A percentile compares a stretch with the other conserved stretches of the same genome.
phyloP scores from a whole-genome alignment of 1,284 basidiomycete species.

The Apiotrichum laibachii region DNA sequence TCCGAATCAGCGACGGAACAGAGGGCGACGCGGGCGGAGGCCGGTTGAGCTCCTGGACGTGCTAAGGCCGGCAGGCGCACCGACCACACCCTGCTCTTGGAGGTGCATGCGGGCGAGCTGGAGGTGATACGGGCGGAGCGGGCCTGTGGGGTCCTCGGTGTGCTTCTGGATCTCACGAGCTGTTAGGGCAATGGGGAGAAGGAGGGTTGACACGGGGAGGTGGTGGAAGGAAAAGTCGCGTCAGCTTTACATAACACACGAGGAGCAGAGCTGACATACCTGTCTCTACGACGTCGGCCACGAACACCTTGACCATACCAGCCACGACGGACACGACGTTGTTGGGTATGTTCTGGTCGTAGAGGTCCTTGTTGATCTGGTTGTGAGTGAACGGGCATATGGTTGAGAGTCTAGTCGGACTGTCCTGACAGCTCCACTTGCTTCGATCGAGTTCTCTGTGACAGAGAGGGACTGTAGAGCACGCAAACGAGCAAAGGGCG shows the following conservation, averaged over 20 bases:
- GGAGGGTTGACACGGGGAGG: too few relatives aligned
- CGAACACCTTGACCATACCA: conserved; percentile 47
- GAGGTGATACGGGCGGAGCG: conserved; percentile 43
- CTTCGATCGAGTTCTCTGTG: too few relatives aligned
- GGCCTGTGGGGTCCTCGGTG: conserved; percentile 34
- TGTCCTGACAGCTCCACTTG: neutral
- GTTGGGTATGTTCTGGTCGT: conserved; percentile 38
- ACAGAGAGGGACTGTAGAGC: neutral
- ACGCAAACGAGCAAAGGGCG: neutral
- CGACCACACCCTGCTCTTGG: conserved; percentile 34
- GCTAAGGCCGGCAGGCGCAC: conserved; percentile 4
- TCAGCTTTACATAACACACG: neutral
- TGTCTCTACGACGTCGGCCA: conserved; percentile 45
- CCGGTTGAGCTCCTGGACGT: conserved; percentile 13
- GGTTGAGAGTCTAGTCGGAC: neutral
- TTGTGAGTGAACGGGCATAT: neutral
- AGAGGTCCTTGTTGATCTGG: conserved; percentile 42
- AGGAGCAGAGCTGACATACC: conserved; percentile 22
- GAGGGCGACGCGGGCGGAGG: conserved; percentile 27
- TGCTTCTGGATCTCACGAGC: conserved; percentile 37
- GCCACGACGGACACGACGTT: conserved; percentile 36
- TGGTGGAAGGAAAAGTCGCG: too few relatives aligned
- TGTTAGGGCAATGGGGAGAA: neutral
- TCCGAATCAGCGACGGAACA: conserved; percentile 25
- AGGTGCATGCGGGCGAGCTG: conserved; percentile 36